Evolutionary conservation across 192 early-diverging fungal species (phyloP).

Genomic region (Podila verticillata): DNA sequence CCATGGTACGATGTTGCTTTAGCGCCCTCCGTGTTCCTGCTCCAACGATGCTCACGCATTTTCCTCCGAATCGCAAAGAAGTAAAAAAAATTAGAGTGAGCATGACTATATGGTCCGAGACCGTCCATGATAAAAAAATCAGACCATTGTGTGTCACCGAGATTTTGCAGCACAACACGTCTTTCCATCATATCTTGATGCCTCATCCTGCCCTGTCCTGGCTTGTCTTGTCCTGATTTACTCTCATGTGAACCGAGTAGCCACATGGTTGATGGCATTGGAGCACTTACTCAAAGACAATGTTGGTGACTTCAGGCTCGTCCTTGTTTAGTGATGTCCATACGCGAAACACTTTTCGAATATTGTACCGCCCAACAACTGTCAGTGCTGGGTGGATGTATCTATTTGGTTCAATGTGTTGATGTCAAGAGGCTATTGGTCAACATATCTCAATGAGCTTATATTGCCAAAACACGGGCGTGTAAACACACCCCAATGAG

Average conservation of each 20-base stretch:
- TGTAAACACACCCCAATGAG: no score
- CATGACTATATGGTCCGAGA: no score
- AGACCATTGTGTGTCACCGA: constrained; percentile 11
- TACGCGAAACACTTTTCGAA: constrained; percentile 58
- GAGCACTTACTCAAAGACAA: constrained; percentile 49
- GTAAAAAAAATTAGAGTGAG: no score
- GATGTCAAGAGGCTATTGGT: background rate
- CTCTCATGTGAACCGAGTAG: background rate
- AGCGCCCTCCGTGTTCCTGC: no score
- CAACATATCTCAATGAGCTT: background rate
- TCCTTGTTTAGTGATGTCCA: constrained; percentile 46
- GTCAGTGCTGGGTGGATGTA: constrained; percentile 60
- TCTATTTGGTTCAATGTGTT: constrained; percentile 2
- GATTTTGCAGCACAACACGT: background rate
- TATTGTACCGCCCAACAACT: constrained; percentile 56
- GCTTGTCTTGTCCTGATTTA: background rate
- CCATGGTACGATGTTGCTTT: no score
- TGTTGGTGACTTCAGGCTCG: constrained; percentile 38
- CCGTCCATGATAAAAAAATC: no score
- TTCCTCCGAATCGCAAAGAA: no score
- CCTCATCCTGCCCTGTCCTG: no score
- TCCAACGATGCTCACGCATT: no score
- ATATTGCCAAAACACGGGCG: no score
- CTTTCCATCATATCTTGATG: no score
- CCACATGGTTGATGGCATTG: background rate